Evolutionary conservation across 2,329 filamentous ascomycete genomes (phyloP), one percentile per base, ranked within the genome.

Genomic region (Aspergillus versicolor): DNA sequence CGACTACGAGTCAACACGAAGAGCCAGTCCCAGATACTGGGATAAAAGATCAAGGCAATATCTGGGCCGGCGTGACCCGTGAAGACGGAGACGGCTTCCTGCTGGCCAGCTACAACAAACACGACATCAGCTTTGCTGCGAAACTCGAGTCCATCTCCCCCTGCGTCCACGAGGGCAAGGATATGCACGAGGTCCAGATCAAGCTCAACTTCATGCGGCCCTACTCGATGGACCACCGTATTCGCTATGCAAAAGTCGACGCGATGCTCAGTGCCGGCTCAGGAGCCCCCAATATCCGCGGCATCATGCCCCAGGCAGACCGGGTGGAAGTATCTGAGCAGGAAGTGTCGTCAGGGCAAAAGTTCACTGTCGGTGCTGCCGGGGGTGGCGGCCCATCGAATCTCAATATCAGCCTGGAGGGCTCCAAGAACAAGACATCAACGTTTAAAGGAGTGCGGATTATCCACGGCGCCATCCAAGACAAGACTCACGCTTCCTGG

Each of bases 181-280:
- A 37, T 11, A 49, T 55, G 52, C 52, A 55, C 40, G 44, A 41
- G 8, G 19, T 55, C 21, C 52, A 49, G 40, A 21, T 55, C 34
- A 55, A 55, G 38, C 37, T 55, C n/a, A 44, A 55, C 32, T 55
- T 55, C 38, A 55, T 55, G 52, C n/a, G 47, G 21, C 52, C 52
- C 5, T 44, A 55, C 41, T 49, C 52, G 1, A 37, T 55, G 52
- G 47, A 49, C 17, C 38, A 55, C 22, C 52, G 52, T 15, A 55
- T 55, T 2, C 44, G 52, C 24, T 55, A 55, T 37, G 52, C 52
- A 8, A 43, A 47, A 6, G 38, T 55, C 3, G 52, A 55, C n/a
- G 52, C 43, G 8, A 22, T 43, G n/a, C 52, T 55, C 5, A 2
- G n/a, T 4, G 2, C 32, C 3, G 17, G 37, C 34, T 15, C 13